A percentile compares a stretch with the other conserved stretches of the same genome.
These are phyloP conservation scores for Yamadazyma atmosphaerica DNA, from an alignment of 1,139 yeast genomes.

Conservation along the genomic window DNA sequence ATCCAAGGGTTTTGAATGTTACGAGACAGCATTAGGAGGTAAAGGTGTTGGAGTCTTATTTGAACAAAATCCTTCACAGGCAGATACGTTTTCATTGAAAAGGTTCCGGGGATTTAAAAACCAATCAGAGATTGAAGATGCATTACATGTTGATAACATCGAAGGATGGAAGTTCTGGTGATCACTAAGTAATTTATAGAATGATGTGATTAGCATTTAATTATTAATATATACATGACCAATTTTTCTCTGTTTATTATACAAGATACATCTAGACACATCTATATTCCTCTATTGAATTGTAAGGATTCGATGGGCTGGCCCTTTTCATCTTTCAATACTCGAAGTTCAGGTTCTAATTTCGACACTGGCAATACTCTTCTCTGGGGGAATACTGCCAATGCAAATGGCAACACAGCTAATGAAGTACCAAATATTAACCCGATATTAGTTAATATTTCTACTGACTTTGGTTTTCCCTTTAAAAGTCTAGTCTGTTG, in stretches of 20 bases:
- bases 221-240: too few relatives aligned
- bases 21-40: conserved; percentile 83
- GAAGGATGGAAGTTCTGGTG: conserved; percentile 66
- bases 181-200: conserved; percentile 1
- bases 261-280: too few relatives aligned
- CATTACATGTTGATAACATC: conserved; percentile 41
- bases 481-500: conserved; percentile 65
- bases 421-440: conserved; percentile 83
- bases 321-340: conserved; percentile 64
- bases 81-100: conserved; percentile 31
- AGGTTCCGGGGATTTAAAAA: conserved; percentile 35
- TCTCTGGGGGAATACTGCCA: conserved; percentile 93
- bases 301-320: conserved; percentile 59
- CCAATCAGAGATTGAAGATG: conserved; percentile 48
- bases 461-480: conserved; percentile 64
- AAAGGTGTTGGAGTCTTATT: conserved; percentile 71
- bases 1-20: conserved; percentile 70
- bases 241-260: too few relatives aligned
- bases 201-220: too few relatives aligned
- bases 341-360: conserved; percentile 65
- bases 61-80: too few relatives aligned
- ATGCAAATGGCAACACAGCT: conserved; percentile 87
- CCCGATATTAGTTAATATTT: conserved; percentile 75
- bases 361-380: conserved; percentile 56
- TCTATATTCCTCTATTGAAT: conserved; percentile 77